Base-by-base conservation (phyloP, 805 yeast species). In the Yamadazyma paraphyllophila region DNA sequence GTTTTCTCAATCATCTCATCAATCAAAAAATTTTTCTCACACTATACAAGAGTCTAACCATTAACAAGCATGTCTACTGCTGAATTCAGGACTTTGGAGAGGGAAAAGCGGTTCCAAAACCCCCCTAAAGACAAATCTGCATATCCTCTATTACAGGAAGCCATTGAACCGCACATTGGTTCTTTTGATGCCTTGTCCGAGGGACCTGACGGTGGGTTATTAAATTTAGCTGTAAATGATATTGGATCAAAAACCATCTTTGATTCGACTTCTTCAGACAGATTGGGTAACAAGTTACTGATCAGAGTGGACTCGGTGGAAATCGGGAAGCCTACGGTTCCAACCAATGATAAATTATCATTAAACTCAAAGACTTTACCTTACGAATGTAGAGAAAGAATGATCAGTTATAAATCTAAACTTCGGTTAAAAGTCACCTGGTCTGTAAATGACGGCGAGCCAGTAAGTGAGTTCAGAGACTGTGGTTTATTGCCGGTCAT, bases 171-270 rank as follows among this genome's bases (percentile, higher is more conserved):
- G 4, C 99, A 94, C 64, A 80, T 94, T 45, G 97, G 96, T 7
- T 92, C 98, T 1, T 94, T 94, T 76, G 86, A 94, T 74, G 97
- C 97, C 4, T 74, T 94, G 46, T 87, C 96, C 17, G 96, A 88
- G 47, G 96, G 96, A 36, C 81, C 87, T 17, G 82, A 75, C 36
- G 96, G 92, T 39, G 97, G 97, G 5, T 66, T 94, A 20, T 73
- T 94, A 49, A 89, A 91, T 63, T 70, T 85, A 42, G 97, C 87
- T 2, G 95, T 85, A 39, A 76, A 84, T 58, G 98, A 94, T 60
- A 89, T 94, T 49, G 99, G 98, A 8, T 68, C 80, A 48, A 88
- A 84, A 59, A 82, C 90, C 13, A 83, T 89, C 10, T 92, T 88
- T 61, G 99, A 94, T 65, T 82, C 90, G 25, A 78, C 73, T 48